Base-by-base conservation (phyloP, 2,329 filamentous ascomycete species). In the Aspergillus persii region DNA sequence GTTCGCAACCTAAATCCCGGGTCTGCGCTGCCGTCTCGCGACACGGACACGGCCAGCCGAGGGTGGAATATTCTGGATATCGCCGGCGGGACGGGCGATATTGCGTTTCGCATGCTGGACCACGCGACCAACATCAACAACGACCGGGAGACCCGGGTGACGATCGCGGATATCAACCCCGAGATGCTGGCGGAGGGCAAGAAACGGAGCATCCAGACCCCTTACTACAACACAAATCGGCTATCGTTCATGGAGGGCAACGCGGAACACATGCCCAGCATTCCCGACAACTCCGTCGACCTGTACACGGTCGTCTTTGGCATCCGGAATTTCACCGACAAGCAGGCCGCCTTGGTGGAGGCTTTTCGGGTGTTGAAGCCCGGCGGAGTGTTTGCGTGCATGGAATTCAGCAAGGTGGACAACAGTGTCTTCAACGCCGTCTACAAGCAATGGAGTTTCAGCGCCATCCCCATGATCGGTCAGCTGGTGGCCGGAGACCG, bases 221-320 rank as follows among this genome's bases (percentile, higher is more conserved):
- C 84, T 1, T 87, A 87, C 71, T 83, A 82, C 57, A 78, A 81
- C 55, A 79, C 79, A 1, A 75, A 78, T 8, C 77, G 85, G 3
- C 72, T 89, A n/a, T 74, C 77, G 57, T 99, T 96, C 77, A 83
- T 97, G 66, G 89, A 96, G 69, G 94, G 92, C 62, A 96, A 99
- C 73, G 95, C 95, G 8, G 91, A 97, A 71, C 79, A 86, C 53
- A 84, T 98, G 31, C 68, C 79, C 2, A 76, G 77, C 18, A 84
- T 97, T 57, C 82, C 88, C 2, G 81, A 86, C 68, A 82, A 84
- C 71, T 89, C 84, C n/a, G 83, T 98, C 57, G 95, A 99, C 74
- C 83, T 99, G 4, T 99, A 99, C 80, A 99, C 95, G 0, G 95
- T 99, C 3, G 92, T 94, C 0, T 99, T 99, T 71, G 95, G 95